Evolutionary conservation across 2,329 filamentous ascomycete species (phyloP).

Genomic region (Penicillium italicum): DNA sequence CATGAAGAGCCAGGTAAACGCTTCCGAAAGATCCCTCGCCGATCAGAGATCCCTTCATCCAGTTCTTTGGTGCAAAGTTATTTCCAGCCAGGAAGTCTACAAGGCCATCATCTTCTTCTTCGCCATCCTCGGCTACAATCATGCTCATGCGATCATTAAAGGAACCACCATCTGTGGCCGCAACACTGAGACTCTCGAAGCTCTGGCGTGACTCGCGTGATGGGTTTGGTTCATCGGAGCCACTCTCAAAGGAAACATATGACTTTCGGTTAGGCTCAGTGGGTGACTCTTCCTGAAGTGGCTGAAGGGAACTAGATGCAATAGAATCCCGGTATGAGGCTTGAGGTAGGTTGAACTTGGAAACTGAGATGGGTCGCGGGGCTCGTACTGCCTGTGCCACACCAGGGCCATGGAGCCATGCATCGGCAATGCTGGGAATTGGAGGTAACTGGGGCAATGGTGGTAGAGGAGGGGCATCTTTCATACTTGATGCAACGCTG

Average conservation of each 20-base stretch:
- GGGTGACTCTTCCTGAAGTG: slow-evolving; percentile 84
- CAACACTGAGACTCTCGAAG: slow-evolving; percentile 72
- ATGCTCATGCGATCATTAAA: slow-evolving; percentile 79
- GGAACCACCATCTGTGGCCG: slow-evolving; percentile 63
- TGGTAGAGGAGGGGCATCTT: slow-evolving; percentile 66
- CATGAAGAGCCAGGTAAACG: slow-evolving; percentile 91
- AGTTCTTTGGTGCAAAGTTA: slow-evolving; percentile 94
- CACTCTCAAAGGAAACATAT: slow-evolving; percentile 70
- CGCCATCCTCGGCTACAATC: slow-evolving; percentile 83
- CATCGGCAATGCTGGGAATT: slow-evolving; percentile 91
- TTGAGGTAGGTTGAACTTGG: slow-evolving; percentile 56
- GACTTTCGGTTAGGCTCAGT: slow-evolving; percentile 88
- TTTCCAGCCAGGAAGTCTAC: slow-evolving; percentile 81
- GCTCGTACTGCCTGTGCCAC: slow-evolving; percentile 50
- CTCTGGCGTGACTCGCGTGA: slow-evolving; percentile 69
- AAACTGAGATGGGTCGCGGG: slow-evolving; percentile 58
- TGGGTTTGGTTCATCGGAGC: slow-evolving; percentile 71
- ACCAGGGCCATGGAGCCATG: slow-evolving; percentile 65
- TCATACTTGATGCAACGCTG: slow-evolving; percentile 86
- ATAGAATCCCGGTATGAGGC: slow-evolving; percentile 79
- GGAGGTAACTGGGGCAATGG: slow-evolving; percentile 47
- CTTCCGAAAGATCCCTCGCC: slow-evolving; percentile 95
- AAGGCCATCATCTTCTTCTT: slow-evolving; percentile 64
- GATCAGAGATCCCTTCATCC: slow-evolving; percentile 98
- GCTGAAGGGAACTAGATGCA: slow-evolving; percentile 82